Percentiles rank a stretch among this genome's conserved stretches.
These are phyloP conservation scores for Leptographium procerum DNA, from an alignment of 2,329 filamentous ascomycete species.

Conservation along the genomic window DNA sequence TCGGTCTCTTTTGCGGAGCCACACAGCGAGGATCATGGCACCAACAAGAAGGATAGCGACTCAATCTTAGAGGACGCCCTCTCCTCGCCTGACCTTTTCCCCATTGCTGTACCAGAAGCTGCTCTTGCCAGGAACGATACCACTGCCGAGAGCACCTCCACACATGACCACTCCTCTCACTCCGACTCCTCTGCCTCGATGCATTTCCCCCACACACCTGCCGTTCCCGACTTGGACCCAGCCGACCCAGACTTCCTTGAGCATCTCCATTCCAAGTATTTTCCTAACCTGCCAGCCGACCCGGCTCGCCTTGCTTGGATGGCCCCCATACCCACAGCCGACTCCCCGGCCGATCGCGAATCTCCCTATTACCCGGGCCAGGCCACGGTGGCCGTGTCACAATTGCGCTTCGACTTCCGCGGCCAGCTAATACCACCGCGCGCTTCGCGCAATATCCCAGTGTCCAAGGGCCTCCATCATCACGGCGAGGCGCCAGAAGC, in stretches of 20 bases:
- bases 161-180: constrained; percentile 3
- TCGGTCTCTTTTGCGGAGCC: constrained; percentile 14
- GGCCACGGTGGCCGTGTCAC: constrained; percentile 57
- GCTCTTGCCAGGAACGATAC: background rate
- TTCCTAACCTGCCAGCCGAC: constrained; percentile 75
- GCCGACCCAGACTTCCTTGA: constrained; percentile 71
- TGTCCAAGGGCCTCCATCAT: constrained; percentile 76
- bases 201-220: constrained; percentile 49
- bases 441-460: constrained; percentile 61
- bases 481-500: constrained; percentile 87
- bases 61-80: constrained; percentile 29
- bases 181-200: constrained; percentile 22
- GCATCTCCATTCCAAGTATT: constrained; percentile 85
- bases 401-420: constrained; percentile 80
- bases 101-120: constrained; percentile 20
- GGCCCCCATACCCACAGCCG: constrained; percentile 55
- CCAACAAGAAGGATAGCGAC: background rate
- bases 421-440: constrained; percentile 71
- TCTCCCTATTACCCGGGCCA: constrained; percentile 76
- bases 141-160: constrained; percentile 13
- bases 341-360: constrained; percentile 53
- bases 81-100: constrained; percentile 30
- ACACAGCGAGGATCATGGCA: background rate
- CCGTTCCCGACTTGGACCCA: constrained; percentile 66
- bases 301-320: constrained; percentile 86